Evolutionary conservation across 2,329 filamentous ascomycete genomes (phyloP), one percentile per base, ranked within the genome.

Genomic region (Fusarium poae): DNA sequence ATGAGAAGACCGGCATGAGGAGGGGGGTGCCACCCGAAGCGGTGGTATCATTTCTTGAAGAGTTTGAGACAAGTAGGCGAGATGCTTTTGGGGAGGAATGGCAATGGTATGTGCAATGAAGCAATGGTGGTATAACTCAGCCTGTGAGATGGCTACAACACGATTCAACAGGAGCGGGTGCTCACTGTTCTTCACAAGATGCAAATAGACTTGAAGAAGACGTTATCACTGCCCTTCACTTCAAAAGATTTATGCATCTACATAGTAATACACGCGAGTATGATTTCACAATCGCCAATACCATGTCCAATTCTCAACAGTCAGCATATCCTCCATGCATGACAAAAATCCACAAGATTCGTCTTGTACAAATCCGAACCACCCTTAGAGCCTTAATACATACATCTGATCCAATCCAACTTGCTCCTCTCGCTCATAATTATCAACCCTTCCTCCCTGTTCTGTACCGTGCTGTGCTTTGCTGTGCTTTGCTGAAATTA

Each of bases 1-100:
- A 87, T 69, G 83, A 85, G 23, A 61, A 81, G 65, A 86, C 82
- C 11, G 80, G 77, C 0, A 85, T 84, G 83, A 77, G 84, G 65
- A 80, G 84, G 73, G 84, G 85, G 0, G 75, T 86, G 6, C 77
- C 81, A 18, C 71, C 79, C 35, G 80, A 84, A 62, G 83, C 83
- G 3, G 74, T 87, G 2, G 55, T 61, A 49, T 77, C 58, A 5
- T 86, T 87, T 40, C 52, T 77, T 11, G 48, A 59, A 15, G 73
- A 74, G 55, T 65, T 72, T 52, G 69, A 66, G 50, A 21, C 40
- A n/a, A 69, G 44, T 11, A 56, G 45, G 40, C 34, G 23, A 11
- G 43, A 57, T 6, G 54, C 40, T 1, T 48, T 70, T 15, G 46
- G 46, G 18, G 42, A 50, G 35, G 42, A 27, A 3, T 70, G 67